Base-by-base conservation (phyloP, 2,329 filamentous ascomycete genomes). In the Diaporthe caulivora region DNA sequence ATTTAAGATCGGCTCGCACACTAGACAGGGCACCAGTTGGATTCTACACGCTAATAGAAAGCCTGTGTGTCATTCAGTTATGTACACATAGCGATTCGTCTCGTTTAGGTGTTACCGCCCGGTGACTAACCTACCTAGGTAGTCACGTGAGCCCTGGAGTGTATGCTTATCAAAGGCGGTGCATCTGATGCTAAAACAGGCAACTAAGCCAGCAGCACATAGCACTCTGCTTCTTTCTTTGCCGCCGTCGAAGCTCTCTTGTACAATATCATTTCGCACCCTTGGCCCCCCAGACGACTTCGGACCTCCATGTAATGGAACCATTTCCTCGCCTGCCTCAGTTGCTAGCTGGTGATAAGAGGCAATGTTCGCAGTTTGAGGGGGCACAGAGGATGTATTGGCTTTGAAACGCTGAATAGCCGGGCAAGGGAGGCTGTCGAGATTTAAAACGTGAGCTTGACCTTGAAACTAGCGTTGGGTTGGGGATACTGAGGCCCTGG, bases 241-340 rank as follows among this genome's bases (percentile, higher is more conserved):
- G 60, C 60, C 2, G 60, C 60, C 18, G 60, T 64, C 34, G 60
- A 64, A n/a, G 42, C 31, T 31, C 60, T 64, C 11, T 29, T 64
- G 6, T 18, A 29, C 42, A 34, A 64, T 10, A 26, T 49, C 1
- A 31, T 64, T 1, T 18, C 26, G 18, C 18, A 49, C 7, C 60
- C 60, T 17, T 13, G 2, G 17, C 37, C 60, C 18, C 26, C 44
- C 60, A 49, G 42, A 42, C 42, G 29, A n/a, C 60, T 1, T 49
- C 60, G 11, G 60, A 65, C 11, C 60, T 65, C 8, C 26, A 65
- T 1, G 17, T 65, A 21, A 29, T 65, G 11, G 11, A 51, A 24
- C 60, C 42, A 18, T 65, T 65, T 11, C 18, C 49, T 11, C 18
- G 10, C 1, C 44, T 65, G 5, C 60, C 49, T n/a, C 29, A 37